Evolutionary conservation across 805 yeast genomes (phyloP).

Genomic region (Lipomyces yamanashiensis): DNA sequence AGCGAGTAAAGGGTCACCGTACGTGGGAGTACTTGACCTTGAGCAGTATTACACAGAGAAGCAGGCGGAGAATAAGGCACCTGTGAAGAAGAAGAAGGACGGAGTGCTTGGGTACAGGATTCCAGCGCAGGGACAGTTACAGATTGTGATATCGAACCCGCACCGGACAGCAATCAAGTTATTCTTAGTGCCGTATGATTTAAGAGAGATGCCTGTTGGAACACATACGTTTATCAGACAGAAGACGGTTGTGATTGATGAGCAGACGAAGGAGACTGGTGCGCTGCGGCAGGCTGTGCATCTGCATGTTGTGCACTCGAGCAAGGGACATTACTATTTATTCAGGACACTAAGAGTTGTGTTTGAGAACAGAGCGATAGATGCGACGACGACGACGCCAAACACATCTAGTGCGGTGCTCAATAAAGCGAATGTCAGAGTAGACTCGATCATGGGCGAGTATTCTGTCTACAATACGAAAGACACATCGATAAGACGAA

Average conservation of each 20-base stretch:
- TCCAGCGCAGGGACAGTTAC: slow-evolving; percentile 45
- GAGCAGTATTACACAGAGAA: slow-evolving; percentile 10
- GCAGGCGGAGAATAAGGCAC: not conserved
- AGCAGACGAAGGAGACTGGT: slow-evolving; percentile 7
- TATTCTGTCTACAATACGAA: not conserved
- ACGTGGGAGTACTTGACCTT: slow-evolving; percentile 39
- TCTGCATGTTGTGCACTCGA: slow-evolving; percentile 41
- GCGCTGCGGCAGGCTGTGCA: slow-evolving; percentile 43
- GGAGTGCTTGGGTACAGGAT: slow-evolving; percentile 42
- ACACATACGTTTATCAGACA: slow-evolving; percentile 45
- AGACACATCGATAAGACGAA: not conserved
- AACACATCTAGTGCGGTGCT: not conserved
- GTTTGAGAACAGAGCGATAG: slow-evolving; percentile 40
- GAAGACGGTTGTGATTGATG: slow-evolving; percentile 33
- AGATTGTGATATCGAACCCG: slow-evolving; percentile 44
- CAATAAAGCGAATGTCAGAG: slow-evolving; percentile 10
- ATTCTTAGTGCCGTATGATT: slow-evolving; percentile 45
- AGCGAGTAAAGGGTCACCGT: slow-evolving; percentile 37
- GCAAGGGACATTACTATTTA: slow-evolving; percentile 38
- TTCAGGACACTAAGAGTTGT: slow-evolving; percentile 42
- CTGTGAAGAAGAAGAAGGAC: not conserved
- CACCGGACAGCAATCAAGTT: slow-evolving; percentile 44
- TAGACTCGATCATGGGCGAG: slow-evolving; percentile 29
- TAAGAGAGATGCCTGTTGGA: slow-evolving; percentile 41
- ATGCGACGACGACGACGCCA: slow-evolving; percentile 18